phyloP scores from a whole-genome alignment of 352 stramenopile genomes.

The Phytopythium boreale region DNA sequence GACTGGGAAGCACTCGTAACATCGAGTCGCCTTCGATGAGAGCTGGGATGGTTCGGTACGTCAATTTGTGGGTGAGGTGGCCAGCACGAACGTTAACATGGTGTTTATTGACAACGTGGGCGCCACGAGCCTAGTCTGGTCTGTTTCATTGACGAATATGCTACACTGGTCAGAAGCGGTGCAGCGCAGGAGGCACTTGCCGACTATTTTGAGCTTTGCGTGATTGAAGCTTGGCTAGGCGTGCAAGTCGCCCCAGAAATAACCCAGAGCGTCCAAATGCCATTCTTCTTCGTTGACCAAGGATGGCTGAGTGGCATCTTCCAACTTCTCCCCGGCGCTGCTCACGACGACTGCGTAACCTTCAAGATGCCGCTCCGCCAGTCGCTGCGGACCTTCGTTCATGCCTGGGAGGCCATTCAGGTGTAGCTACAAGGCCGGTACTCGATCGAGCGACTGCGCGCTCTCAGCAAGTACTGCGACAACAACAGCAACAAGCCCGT shows the following conservation, averaged over 20 bases:
- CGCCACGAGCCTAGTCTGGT: too few relatives aligned
- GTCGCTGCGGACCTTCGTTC: neutral
- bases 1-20: conserved; percentile 3
- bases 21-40: neutral
- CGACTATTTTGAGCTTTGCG: too few relatives aligned
- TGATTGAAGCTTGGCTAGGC: too few relatives aligned
- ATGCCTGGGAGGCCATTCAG: conserved; percentile 26
- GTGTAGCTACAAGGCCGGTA: conserved; percentile 40
- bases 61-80: too few relatives aligned
- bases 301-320: too few relatives aligned
- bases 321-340: too few relatives aligned
- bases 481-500: neutral
- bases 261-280: too few relatives aligned
- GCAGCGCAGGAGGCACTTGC: neutral
- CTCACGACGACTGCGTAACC: neutral
- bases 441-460: conserved; percentile 19
- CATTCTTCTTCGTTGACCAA: too few relatives aligned
- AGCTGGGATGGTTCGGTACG: neutral
- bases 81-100: too few relatives aligned
- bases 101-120: too few relatives aligned
- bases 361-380: neutral
- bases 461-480: neutral
- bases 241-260: too few relatives aligned
- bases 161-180: neutral
- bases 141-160: neutral